Evolutionary conservation across 805 yeast species (phyloP), one percentile per base, ranked within the genome.

Genomic region (Kodamaea sagamina): DNA sequence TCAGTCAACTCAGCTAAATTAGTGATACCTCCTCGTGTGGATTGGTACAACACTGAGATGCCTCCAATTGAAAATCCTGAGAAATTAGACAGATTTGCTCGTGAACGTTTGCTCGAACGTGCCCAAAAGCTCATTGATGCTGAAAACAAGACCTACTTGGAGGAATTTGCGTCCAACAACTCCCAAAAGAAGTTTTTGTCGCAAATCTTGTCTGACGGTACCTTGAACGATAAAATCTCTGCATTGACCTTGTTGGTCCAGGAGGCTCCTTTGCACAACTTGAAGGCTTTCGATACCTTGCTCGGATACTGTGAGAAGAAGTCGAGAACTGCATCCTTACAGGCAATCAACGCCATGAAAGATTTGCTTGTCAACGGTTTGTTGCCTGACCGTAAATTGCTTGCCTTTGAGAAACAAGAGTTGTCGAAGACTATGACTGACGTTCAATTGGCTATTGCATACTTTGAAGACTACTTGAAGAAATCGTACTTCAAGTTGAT

Each of bases 171-270:
- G 43, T 81, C 81, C 50, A 78, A 83, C 43, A 81, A 84, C 29
- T 86, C 95, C 4, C 97, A 86, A 69, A 82, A 80, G 60, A 84
- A 87, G 73, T 92, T 92, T 63, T 79, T 89, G 73, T 78, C 92
- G 1, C 95, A 92, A 65, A 84, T 93, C 53, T 77, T 93, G 56
- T 75, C 89, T 4, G 84, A 81, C 52, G 99, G 99, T 86, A 93
- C 99, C 0, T 74, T 92, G 54, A 84, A 82, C 55, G 99, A 93
- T 83, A 89, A 93, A 68, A 86, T 93, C 43, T 87, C 96, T 37
- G 97, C 99, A 0, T 75, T 93, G 58, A 92, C 99, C 0, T 78
- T 93, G 59, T 72, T 93, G 59, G 79, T 90, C 37, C 98, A 93
- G 61, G 98, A 93, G 68, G 90, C 97, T 2, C 99, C 99, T 5